Conservation (phyloP, 768 basidiomycete genomes). For the Hypholoma fasciculare region DNA sequence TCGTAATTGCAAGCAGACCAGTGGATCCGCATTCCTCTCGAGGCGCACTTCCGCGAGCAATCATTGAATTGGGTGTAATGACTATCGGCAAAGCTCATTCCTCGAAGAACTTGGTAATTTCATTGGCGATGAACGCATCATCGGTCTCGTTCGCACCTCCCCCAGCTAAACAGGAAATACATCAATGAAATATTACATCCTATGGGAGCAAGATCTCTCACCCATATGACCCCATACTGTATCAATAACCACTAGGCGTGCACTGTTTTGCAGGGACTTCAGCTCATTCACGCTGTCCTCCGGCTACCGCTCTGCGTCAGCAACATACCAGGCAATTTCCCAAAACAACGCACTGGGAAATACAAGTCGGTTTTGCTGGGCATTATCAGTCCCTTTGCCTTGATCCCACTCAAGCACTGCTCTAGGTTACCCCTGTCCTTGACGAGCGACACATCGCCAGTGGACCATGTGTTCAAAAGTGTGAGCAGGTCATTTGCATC, state of each 20-base stretch:
- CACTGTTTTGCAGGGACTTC: constrained; percentile 36
- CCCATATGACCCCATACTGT: constrained; percentile 62
- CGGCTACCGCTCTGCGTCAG: constrained; percentile 33
- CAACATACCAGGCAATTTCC: background rate
- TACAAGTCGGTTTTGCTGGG: constrained; percentile 61
- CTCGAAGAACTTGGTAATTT: constrained; percentile 46
- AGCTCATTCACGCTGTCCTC: constrained; percentile 56
- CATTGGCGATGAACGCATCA: constrained; percentile 38
- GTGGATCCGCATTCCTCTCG: constrained; percentile 32
- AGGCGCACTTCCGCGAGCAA: too few relatives aligned
- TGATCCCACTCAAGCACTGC: constrained; percentile 40
- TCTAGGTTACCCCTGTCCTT: constrained; percentile 43
- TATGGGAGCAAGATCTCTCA: constrained; percentile 21
- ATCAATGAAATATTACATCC: background rate
- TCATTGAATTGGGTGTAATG: too few relatives aligned
- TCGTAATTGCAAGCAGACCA: constrained; percentile 30
- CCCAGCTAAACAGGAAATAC: constrained; percentile 33
- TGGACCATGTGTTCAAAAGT: constrained; percentile 50
- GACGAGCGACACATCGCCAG: constrained; percentile 46
- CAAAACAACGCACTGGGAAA: constrained; percentile 41
- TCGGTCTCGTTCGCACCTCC: constrained; percentile 41
- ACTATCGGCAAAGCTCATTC: constrained; percentile 15
- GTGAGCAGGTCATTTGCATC: constrained; percentile 57
- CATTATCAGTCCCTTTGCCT: constrained; percentile 56
- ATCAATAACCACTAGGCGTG: constrained; percentile 51